phyloP scores from a whole-genome alignment of 805 yeast genomes.

The Saturnispora gosingensis region DNA sequence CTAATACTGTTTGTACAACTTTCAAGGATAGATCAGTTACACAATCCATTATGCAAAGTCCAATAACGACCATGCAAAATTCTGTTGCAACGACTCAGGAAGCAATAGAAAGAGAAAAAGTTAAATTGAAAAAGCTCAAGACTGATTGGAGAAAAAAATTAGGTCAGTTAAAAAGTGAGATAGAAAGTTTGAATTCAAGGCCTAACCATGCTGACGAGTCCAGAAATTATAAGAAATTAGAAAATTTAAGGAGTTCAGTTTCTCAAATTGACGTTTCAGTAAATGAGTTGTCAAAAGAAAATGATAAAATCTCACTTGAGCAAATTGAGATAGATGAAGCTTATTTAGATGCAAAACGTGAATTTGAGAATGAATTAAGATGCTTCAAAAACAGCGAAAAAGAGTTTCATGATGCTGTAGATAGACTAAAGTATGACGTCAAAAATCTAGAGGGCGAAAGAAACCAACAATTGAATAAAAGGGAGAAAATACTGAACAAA shows the following conservation, averaged over 20 bases:
- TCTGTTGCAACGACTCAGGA: slow-evolving; percentile 57
- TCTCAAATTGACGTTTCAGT: slow-evolving; percentile 32
- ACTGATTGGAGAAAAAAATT: slow-evolving; percentile 51
- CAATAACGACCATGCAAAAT: slow-evolving; percentile 55
- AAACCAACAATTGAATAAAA: slow-evolving; percentile 24
- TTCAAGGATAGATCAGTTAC: slow-evolving; percentile 26
- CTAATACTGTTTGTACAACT: slow-evolving; percentile 28
- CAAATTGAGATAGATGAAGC: slow-evolving; percentile 32
- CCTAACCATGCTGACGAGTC: slow-evolving; percentile 45
- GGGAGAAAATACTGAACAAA: slow-evolving; percentile 27
- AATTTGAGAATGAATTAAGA: slow-evolving; percentile 30
- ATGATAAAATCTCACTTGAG: slow-evolving; percentile 27
- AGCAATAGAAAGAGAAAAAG: slow-evolving; percentile 46
- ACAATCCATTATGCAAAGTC: slow-evolving; percentile 34
- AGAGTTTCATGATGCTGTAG: slow-evolving; percentile 21
- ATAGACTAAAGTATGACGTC: slow-evolving; percentile 17
- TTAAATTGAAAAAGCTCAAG: slow-evolving; percentile 46
- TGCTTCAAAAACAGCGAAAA: slow-evolving; percentile 25
- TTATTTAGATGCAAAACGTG: slow-evolving; percentile 30
- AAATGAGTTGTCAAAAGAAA: slow-evolving; percentile 28
- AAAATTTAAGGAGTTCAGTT: slow-evolving; percentile 39
- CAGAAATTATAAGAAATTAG: slow-evolving; percentile 43
- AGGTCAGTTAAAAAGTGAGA: slow-evolving; percentile 43
- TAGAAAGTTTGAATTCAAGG: slow-evolving; percentile 42
- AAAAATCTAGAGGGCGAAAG: slow-evolving; percentile 24